phyloP scores from a whole-genome alignment of 129 eudicot genomes.

The Pittosporum tobira region DNA sequence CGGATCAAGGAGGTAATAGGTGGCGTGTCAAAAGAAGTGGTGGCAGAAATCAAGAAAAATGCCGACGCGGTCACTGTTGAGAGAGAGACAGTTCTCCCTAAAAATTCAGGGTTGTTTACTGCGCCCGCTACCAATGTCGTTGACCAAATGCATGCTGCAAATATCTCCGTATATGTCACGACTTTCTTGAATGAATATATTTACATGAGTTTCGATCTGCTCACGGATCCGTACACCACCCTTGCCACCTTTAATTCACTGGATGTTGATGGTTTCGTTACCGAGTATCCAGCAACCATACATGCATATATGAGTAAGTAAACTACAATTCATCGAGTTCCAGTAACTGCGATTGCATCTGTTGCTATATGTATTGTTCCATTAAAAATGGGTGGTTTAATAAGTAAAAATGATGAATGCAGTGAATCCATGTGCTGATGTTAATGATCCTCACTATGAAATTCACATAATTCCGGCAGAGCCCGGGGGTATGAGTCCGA shows the following conservation, averaged over 20 bases:
- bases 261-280: slow-evolving; percentile 57
- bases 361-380: no score
- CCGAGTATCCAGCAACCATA: slow-evolving; percentile 74
- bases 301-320: slow-evolving; percentile 61
- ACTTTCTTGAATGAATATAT: slow-evolving; percentile 45
- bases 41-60: slow-evolving; percentile 51
- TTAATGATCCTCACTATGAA: neutral
- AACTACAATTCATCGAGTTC: no score
- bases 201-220: slow-evolving; percentile 48
- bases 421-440: slow-evolving; percentile 5
- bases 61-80: slow-evolving; percentile 60
- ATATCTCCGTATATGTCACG: slow-evolving; percentile 64
- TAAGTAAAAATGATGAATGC: no score
- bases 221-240: slow-evolving; percentile 60
- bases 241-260: slow-evolving; percentile 39
- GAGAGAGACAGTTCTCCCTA: slow-evolving; percentile 27
- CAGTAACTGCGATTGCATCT: no score
- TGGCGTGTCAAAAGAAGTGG: slow-evolving; percentile 34
- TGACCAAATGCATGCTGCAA: slow-evolving; percentile 56
- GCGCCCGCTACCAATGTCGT: slow-evolving; percentile 30
- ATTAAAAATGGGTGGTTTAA: no score
- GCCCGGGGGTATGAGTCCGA: neutral
- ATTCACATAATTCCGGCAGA: neutral
- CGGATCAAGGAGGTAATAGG: slow-evolving; percentile 26
- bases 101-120: slow-evolving; percentile 25